Evolutionary conservation across 2,329 filamentous ascomycete genomes (phyloP), one percentile per base, ranked within the genome.

Genomic region (Anisogramma anomala): DNA sequence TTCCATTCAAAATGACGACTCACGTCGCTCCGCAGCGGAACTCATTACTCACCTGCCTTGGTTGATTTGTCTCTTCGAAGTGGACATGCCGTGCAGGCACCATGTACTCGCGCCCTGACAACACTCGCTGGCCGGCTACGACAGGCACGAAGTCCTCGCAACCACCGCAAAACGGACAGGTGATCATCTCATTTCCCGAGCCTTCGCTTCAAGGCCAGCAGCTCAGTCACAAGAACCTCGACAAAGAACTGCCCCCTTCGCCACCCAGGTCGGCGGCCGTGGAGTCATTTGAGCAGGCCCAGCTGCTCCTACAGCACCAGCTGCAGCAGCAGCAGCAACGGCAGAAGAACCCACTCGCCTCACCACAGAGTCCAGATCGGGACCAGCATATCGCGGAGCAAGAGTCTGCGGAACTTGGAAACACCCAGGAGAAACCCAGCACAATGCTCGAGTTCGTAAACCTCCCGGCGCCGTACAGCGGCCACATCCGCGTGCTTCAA

Each of bases 401-500:
- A 33, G 26, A 18, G 6, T 28, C 28, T 8, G 31, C 22, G 14
- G 32, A 11, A 15, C 31, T 28, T 4, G 31, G 33, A 9, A 17
- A 25, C 14, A 17, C 20, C 7, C 26, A 41, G 4, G 34, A 30
- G 4, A 37, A 30, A 19, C 38, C 44, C 9, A 42, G 41, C 15
- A 36, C 76, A 9, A 63, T 79, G 33, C 67, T 94, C 61, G 79
- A 80, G 55, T 73, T 84, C 50, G 79, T 77, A 45, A 79, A 82
- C 60, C 64, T 94, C 36, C 82, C 84, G 33, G 84, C 87, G 2
- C 79, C 86, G 1, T 76, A 81, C 55, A 77, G 77, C 17, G 91
- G 89, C 49, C 82, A 82, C 64, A 91, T 96, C 62, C 81, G 86
- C 44, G 73, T 96, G 48, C 76, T 96, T 44, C 81, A 89, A 46